Conservation (phyloP, 345 rosid genomes). For the Salix suchowensis region DNA sequence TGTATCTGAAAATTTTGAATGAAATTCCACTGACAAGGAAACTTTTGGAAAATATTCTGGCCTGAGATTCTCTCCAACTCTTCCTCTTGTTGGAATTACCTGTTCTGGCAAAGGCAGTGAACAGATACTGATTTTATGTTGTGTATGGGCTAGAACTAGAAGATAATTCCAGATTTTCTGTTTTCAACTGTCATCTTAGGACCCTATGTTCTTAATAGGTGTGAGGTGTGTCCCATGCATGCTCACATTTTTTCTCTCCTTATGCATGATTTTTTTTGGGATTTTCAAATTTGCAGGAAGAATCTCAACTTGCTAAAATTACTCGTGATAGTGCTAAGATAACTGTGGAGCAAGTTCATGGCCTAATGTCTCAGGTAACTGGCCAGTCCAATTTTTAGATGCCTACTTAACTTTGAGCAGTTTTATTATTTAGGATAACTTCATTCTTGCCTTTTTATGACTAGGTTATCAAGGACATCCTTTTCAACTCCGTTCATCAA, state of each 20-base stretch:
- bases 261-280: neutral
- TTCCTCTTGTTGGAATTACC: neutral
- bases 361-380: slow-evolving; percentile 95
- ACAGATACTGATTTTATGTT: neutral
- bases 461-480: slow-evolving; percentile 92
- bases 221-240: neutral
- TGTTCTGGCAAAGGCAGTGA: neutral
- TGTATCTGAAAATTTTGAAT: neutral
- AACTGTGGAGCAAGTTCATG: slow-evolving; percentile 97
- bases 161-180: neutral
- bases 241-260: neutral
- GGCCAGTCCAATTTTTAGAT: neutral
- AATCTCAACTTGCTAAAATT: slow-evolving; percentile 92
- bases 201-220: neutral
- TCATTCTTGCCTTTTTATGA: neutral
- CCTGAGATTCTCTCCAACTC: neutral
- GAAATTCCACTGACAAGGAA: neutral
- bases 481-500: slow-evolving; percentile 79
- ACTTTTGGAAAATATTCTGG: neutral
- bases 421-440: neutral
- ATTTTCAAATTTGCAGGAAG: slow-evolving; percentile 60
- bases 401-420: neutral
- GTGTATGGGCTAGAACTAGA: neutral
- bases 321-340: slow-evolving; percentile 96
- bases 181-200: neutral